Conservation (phyloP, 192 early-diverging fungal species). For the Radiomyces spectabilis region DNA sequence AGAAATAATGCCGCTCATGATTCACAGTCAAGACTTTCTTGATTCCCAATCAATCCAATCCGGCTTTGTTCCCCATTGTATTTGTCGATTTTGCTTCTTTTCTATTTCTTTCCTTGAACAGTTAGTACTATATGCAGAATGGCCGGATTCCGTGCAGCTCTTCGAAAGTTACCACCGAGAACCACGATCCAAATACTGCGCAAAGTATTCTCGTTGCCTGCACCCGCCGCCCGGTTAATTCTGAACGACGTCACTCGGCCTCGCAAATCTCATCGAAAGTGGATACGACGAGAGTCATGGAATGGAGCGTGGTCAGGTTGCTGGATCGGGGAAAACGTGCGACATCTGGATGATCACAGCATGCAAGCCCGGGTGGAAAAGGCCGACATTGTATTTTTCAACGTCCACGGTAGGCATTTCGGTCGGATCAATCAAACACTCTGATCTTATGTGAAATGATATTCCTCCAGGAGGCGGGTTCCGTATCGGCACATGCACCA, state of each 20-base stretch:
- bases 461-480: slow-evolving; percentile 22
- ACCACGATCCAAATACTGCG: slow-evolving; percentile 23
- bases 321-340: slow-evolving; percentile 28
- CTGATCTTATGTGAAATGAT: too few species aligned
- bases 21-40: too few species aligned
- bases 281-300: slow-evolving; percentile 23
- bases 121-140: too few species aligned
- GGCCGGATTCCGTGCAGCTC: too few species aligned
- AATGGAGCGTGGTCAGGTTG: slow-evolving; percentile 27
- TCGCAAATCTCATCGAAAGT: slow-evolving; percentile 18
- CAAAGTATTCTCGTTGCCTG: slow-evolving; percentile 22
- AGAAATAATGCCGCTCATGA: too few species aligned
- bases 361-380: slow-evolving; percentile 10
- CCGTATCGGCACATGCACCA: slow-evolving; percentile 18
- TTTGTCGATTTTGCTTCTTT: too few species aligned
- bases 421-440: too few species aligned
- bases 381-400: slow-evolving; percentile 23
- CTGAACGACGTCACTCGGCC: slow-evolving; percentile 25
- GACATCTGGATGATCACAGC: slow-evolving; percentile 7
- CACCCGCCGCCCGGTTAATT: slow-evolving; percentile 23
- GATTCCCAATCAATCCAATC: too few species aligned
- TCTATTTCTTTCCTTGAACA: too few species aligned
- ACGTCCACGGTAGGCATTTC: slow-evolving; percentile 26
- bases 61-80: too few species aligned
- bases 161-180: slow-evolving; percentile 10